These are phyloP conservation scores for Penicillium sp. DNA, from an alignment of 2,329 filamentous ascomycete species.

Conservation along the genomic window DNA sequence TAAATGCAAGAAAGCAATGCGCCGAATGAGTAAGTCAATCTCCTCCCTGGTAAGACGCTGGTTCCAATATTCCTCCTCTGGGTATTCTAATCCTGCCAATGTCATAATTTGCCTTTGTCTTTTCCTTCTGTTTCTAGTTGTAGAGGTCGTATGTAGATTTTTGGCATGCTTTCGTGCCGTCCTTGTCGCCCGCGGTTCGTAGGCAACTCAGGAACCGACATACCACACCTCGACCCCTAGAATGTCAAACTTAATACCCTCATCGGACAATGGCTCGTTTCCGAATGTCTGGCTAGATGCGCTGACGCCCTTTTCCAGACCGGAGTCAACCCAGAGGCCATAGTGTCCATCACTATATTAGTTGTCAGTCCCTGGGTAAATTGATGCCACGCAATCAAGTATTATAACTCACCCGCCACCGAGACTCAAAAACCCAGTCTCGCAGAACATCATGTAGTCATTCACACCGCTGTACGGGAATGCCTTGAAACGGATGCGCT, in stretches of 20 bases:
- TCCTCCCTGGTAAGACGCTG: neutral
- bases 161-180: neutral
- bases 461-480: slow-evolving; percentile 96
- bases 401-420: slow-evolving; percentile 65
- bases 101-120: neutral
- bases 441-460: slow-evolving; percentile 95
- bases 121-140: neutral
- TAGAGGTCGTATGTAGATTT: neutral
- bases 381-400: neutral
- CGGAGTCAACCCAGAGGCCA: slow-evolving; percentile 89
- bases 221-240: slow-evolving; percentile 93
- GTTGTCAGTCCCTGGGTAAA: neutral
- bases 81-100: neutral
- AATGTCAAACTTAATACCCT: slow-evolving; percentile 88
- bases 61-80: neutral
- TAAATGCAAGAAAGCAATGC: slow-evolving; percentile 11
- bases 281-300: slow-evolving; percentile 86
- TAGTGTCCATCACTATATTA: slow-evolving; percentile 71
- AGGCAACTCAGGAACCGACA: slow-evolving; percentile 57
- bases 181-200: neutral
- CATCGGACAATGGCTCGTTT: slow-evolving; percentile 90
- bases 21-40: slow-evolving; percentile 1
- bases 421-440: slow-evolving; percentile 78
- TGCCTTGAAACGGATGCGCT: slow-evolving; percentile 89
- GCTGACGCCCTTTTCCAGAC: slow-evolving; percentile 80